These are phyloP conservation scores for Plasmodium yoelii DNA, from an alignment of 169 alveolate genomes.

Conservation along the genomic window DNA sequence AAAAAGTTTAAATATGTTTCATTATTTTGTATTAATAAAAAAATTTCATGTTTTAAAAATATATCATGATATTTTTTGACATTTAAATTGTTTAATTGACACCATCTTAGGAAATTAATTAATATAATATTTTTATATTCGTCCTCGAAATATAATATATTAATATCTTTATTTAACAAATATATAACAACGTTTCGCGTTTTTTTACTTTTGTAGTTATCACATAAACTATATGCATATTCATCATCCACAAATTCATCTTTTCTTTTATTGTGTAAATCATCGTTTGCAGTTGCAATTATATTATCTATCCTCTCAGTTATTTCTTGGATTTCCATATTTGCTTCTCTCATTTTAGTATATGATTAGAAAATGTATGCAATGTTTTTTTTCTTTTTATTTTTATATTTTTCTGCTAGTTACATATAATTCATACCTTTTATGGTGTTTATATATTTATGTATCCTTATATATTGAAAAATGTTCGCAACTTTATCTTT, in stretches of 20 bases:
- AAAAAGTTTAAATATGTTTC: slow-evolving; percentile 57
- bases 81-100: slow-evolving; percentile 69
- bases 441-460: no score
- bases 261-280: slow-evolving; percentile 12
- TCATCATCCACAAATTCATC: slow-evolving; percentile 76
- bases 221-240: slow-evolving; percentile 84
- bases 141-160: slow-evolving; percentile 49
- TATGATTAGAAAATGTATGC: neutral
- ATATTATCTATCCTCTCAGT: neutral
- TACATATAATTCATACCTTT: slow-evolving; percentile 1
- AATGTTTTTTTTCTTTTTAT: neutral
- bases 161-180: slow-evolving; percentile 75
- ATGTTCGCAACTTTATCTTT: no score
- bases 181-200: slow-evolving; percentile 81
- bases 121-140: slow-evolving; percentile 70
- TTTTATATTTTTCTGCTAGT: neutral
- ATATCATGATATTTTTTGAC: slow-evolving; percentile 71
- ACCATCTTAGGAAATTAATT: slow-evolving; percentile 71
- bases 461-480: no score
- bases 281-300: slow-evolving; percentile 3
- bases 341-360: slow-evolving; percentile 14
- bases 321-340: slow-evolving; percentile 3
- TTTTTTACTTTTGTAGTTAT: slow-evolving; percentile 80
- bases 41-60: slow-evolving; percentile 67
- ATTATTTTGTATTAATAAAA: slow-evolving; percentile 10